Evolutionary conservation across 2,329 filamentous ascomycete genomes (phyloP), one percentile per base, ranked within the genome.

Genomic region (Lachnellula subtilissima): DNA sequence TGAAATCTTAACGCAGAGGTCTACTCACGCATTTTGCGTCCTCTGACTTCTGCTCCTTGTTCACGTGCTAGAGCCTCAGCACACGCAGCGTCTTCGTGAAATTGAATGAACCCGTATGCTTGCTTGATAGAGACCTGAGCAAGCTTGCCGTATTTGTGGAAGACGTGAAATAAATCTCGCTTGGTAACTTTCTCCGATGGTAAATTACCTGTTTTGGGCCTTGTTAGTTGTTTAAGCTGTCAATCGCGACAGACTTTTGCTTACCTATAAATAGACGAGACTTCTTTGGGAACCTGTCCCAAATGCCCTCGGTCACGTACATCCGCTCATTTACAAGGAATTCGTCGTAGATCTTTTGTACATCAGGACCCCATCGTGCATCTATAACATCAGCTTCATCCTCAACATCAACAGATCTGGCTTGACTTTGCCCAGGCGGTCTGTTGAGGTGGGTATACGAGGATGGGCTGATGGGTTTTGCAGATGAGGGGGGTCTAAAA

Each of bases 91-190:
- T 85, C 76, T 32, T 90, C 86, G 62, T 96, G 81, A 63, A 95
- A 99, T 70, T 97, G 94, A 37, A 97, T 91, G 69, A 97, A 99
- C 1, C 94, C 94, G 72, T 96, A 97, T 1, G 92, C 92, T 63
- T 94, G 91, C 72, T 97, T 97, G 65, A 97, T 90, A 0, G 91
- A 96, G 58, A 97, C 94, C 70, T 99, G 94, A 2, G 92, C 93
- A 48, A 99, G 78, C 59, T 86, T 87, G 53, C 94, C 94, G 69
- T 91, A 92, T 55, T 80, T 82, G 68, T 91, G 85, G 69, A 99
- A 97, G 17, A 93, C 80, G 69, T 96, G 88, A 73, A 96, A 97
- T 8, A 97, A 85, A 72, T 97, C 92, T 62, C 88, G 84, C 73
- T 97, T 97, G 6, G 90, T 94, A 14, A 96, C 92, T 69, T 92